phyloP scores from a whole-genome alignment of 768 basidiomycete genomes.

The Piloderma croceum region DNA sequence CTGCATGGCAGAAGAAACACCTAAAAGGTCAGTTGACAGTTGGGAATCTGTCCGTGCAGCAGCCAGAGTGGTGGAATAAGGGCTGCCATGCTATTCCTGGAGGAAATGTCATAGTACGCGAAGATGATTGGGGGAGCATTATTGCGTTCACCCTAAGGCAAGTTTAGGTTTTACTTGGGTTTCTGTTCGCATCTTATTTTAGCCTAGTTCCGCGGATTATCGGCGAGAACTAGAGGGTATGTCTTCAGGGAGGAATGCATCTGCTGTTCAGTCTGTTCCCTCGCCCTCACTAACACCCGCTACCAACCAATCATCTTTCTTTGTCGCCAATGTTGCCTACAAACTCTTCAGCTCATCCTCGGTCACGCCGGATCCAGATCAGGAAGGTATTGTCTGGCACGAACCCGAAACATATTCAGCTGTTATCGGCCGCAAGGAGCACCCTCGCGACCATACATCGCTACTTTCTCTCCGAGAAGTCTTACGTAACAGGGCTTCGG shows the following conservation, averaged over 20 bases:
- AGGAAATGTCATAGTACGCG: constrained; percentile 58
- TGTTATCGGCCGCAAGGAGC: constrained; percentile 56
- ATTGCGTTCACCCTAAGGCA: constrained; percentile 74
- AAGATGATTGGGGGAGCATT: constrained; percentile 74
- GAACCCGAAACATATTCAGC: constrained; percentile 58
- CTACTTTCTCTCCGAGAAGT: constrained; percentile 58
- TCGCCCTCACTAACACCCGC: constrained; percentile 21
- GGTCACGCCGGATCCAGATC: constrained; percentile 51
- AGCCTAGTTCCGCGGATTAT: neutral
- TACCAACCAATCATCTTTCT: constrained; percentile 40
- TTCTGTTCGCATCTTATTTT: no score
- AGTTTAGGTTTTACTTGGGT: constrained; percentile 8
- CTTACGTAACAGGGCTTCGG: constrained; percentile 43
- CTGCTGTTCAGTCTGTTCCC: constrained; percentile 15
- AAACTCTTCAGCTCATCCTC: constrained; percentile 42
- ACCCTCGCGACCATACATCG: constrained; percentile 53
- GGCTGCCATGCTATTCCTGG: constrained; percentile 63
- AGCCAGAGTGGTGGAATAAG: constrained; percentile 63
- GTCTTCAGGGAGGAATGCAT: constrained; percentile 20
- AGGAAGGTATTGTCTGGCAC: constrained; percentile 52
- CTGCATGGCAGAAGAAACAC: constrained; percentile 65
- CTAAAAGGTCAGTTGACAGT: constrained; percentile 20
- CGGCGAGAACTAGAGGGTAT: constrained; percentile 36
- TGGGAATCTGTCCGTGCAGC: constrained; percentile 24
- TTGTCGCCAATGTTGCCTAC: constrained; percentile 42